A percentile compares a stretch with the other conserved stretches of the same genome.
phyloP scores from a whole-genome alignment of 257 asterid genomes.

The Cordia subcordata region DNA sequence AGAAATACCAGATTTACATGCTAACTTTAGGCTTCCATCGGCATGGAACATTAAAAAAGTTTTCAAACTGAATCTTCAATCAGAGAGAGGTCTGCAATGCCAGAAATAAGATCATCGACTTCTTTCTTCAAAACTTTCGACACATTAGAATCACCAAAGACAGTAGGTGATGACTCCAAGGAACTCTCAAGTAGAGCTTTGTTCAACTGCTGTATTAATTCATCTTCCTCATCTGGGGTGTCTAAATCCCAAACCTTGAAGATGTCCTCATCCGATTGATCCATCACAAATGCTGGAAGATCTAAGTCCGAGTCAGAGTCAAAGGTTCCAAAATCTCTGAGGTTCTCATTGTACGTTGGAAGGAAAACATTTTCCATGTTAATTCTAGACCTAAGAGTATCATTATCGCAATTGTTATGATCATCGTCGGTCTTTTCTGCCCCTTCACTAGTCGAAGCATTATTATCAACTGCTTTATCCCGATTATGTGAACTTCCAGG shows the following conservation, averaged over 20 bases:
- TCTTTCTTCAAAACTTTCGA: constrained; percentile 17
- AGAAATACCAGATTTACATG: too few relatives aligned
- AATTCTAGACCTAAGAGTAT: constrained; percentile 34
- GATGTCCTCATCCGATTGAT: constrained; percentile 24
- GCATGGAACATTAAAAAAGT: not conserved
- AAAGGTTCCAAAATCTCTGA: constrained; percentile 20
- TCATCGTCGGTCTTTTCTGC: constrained; percentile 11
- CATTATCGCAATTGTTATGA: constrained; percentile 23
- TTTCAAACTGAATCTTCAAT: not conserved
- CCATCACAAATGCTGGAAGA: constrained; percentile 24
- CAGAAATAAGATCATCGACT: constrained; percentile 46
- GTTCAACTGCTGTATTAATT: constrained; percentile 20
- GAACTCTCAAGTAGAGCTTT: constrained; percentile 24
- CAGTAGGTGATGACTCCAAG: constrained; percentile 16
- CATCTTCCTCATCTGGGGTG: constrained; percentile 30
- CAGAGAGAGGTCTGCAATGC: constrained; percentile 55
- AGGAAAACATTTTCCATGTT: constrained; percentile 17
- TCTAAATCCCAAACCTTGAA: constrained; percentile 48
- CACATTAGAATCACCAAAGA: constrained; percentile 21
- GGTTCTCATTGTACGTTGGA: constrained; percentile 42
- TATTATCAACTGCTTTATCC: constrained; percentile 11
- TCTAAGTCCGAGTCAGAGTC: constrained; percentile 11
- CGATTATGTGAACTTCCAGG: constrained; percentile 9
- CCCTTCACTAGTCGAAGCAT: constrained; percentile 12
- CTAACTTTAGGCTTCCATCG: not conserved